Percentiles rank a stretch among this genome's conserved stretches.
phyloP scores from a whole-genome alignment of 257 asterid genomes.

The Dorcoceras hygrometricum region DNA sequence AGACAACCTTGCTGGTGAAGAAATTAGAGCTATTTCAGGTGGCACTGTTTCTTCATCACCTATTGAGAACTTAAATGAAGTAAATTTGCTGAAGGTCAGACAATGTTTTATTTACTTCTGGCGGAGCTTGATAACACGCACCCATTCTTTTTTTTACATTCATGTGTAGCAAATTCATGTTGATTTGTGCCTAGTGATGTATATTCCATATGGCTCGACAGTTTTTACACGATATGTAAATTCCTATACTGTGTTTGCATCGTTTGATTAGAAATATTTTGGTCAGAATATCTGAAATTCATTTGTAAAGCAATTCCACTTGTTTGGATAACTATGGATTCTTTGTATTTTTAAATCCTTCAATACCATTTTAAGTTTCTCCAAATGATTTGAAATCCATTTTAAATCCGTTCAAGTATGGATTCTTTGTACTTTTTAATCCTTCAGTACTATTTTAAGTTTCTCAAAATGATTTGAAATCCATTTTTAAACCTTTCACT shows the following conservation, averaged over 20 bases:
- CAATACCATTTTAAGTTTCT: background rate
- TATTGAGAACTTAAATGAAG: conserved; percentile 29
- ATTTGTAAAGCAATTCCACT: background rate
- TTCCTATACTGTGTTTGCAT: background rate
- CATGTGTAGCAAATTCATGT: background rate
- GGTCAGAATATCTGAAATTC: background rate
- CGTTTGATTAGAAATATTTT: background rate
- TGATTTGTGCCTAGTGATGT: conserved; percentile 15
- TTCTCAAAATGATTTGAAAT: background rate
- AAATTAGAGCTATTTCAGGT: conserved; percentile 21
- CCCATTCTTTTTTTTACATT: conserved; percentile 13
- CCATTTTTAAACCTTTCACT: background rate
- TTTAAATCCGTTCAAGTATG: background rate
- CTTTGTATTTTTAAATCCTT: background rate
- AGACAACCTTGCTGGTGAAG: conserved; percentile 32
- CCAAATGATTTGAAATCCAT: background rate
- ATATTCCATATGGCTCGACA: conserved; percentile 15
- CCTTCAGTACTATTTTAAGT: too few relatives aligned
- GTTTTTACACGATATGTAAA: background rate
- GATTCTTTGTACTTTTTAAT: background rate
- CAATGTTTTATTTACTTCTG: conserved; percentile 12
- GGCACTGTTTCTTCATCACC: conserved; percentile 33
- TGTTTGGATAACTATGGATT: background rate
- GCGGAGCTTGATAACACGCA: conserved; percentile 17
- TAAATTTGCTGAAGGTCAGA: conserved; percentile 42